These are phyloP conservation scores for Oxyria digyna DNA, from an alignment of 148 eudicot genomes.

Conservation along the genomic window DNA sequence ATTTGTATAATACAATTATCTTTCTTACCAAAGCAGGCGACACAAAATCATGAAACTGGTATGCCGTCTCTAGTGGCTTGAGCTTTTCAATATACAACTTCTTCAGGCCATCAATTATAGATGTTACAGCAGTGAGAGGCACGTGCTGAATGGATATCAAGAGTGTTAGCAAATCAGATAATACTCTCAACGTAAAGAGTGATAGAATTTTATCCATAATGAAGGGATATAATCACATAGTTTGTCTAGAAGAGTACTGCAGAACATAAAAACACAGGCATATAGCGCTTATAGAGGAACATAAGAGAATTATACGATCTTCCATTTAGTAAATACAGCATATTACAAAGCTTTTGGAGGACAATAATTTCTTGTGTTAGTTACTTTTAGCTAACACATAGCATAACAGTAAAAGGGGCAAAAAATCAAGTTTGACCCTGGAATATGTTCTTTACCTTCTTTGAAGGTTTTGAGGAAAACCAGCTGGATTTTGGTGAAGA, in stretches of 20 bases:
- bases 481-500: not conserved
- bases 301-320: not conserved
- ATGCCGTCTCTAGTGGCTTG: conserved; percentile 74
- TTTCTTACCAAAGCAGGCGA: conserved; percentile 72
- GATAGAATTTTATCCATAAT: not conserved
- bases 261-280: not conserved
- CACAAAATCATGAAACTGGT: conserved; percentile 80
- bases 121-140: conserved; percentile 51
- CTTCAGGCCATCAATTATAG: conserved; percentile 81
- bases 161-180: not conserved
- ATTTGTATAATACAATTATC: not conserved
- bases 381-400: not conserved
- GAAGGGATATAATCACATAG: not conserved
- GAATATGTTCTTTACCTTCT: not conserved
- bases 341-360: not conserved
- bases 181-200: not conserved
- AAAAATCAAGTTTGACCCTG: not conserved
- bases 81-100: conserved; percentile 65
- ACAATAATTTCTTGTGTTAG: not conserved
- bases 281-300: not conserved
- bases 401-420: not conserved
- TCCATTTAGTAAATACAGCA: not conserved
- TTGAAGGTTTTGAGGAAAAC: not conserved
- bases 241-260: too few species aligned
- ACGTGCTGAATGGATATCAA: conserved; percentile 16